Conservation (phyloP, 257 asterid species). For the Phtheirospermum japonicum region DNA sequence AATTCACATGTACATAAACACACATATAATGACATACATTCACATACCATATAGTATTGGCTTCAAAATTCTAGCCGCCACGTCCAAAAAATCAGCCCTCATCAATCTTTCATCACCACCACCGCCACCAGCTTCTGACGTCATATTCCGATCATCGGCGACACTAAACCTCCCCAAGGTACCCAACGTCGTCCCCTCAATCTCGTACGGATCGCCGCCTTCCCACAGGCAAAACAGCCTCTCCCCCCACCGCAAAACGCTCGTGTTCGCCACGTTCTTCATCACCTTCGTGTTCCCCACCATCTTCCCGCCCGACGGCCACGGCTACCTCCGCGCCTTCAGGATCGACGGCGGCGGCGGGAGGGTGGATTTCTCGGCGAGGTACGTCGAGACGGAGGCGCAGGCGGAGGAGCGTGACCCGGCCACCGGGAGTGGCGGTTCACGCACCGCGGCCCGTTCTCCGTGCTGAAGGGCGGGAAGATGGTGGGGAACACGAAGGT, state of each 20-base stretch:
- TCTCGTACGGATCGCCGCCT: constrained; percentile 96
- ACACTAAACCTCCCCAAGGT: constrained; percentile 63
- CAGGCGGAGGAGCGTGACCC: constrained; percentile 85
- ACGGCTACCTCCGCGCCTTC: constrained; percentile 79
- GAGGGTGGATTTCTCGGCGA: constrained; percentile 72
- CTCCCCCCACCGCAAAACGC: constrained; percentile 85
- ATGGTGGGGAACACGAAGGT: constrained; percentile 95
- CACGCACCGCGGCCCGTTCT: constrained; percentile 97
- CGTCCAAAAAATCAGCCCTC: constrained; percentile 41
- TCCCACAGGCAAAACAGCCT: constrained; percentile 90
- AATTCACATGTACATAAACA: too few species aligned
- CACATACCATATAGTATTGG: constrained; percentile 83
- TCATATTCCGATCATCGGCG: constrained; percentile 26
- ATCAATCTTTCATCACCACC: background rate
- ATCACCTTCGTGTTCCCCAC: constrained; percentile 93
- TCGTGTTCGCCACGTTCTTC: constrained; percentile 98
- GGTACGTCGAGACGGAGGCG: constrained; percentile 94
- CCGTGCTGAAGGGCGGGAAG: constrained; percentile 84
- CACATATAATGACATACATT: too few species aligned
- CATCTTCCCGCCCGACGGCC: constrained; percentile 96
- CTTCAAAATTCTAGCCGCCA: constrained; percentile 76
- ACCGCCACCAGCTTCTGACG: constrained; percentile 25
- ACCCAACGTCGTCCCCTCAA: constrained; percentile 44
- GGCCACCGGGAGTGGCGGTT: constrained; percentile 83
- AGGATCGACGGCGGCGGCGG: constrained; percentile 44